Conservation (phyloP, 2,329 filamentous ascomycete species). For the Lasiodiplodia theobromae region DNA sequence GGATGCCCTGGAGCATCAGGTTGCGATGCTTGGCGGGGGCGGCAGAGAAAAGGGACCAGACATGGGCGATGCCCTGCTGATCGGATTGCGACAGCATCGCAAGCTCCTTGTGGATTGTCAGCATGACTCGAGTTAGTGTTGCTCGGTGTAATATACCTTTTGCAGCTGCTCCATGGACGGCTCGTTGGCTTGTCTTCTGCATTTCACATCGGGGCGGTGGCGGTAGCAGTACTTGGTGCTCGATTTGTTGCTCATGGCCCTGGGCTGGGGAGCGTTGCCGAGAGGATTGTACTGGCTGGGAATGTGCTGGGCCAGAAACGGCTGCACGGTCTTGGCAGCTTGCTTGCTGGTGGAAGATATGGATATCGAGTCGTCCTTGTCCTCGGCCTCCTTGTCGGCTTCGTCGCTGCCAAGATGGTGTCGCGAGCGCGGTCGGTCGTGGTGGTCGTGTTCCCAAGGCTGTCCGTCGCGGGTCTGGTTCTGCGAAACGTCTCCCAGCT, state of each 20-base stretch:
- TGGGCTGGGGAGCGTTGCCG: conserved; percentile 49
- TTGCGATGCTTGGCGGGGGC: conserved; percentile 93
- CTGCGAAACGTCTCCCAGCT: conserved; percentile 3
- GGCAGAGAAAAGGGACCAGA: conserved; percentile 97
- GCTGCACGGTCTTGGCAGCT: conserved; percentile 79
- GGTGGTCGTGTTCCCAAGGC: conserved; percentile 38
- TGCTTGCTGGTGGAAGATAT: conserved; percentile 63
- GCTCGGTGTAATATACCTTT: conserved; percentile 63
- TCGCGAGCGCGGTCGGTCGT: conserved; percentile 38
- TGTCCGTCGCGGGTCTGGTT: conserved; percentile 1
- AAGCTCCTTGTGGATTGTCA: conserved; percentile 66
- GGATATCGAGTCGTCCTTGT: conserved; percentile 46
- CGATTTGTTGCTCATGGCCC: conserved; percentile 56
- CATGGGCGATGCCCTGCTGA: conserved; percentile 94
- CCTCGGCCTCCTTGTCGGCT: conserved; percentile 35
- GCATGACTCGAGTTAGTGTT: conserved; percentile 36
- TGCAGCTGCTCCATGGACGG: conserved; percentile 96
- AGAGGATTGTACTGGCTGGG: conserved; percentile 86
- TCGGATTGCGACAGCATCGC: conserved; percentile 82
- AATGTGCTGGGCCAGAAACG: conserved; percentile 90
- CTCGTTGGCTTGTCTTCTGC: conserved; percentile 89
- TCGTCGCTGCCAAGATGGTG: conserved; percentile 37
- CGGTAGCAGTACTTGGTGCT: conserved; percentile 97
- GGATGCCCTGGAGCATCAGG: conserved; percentile 94
- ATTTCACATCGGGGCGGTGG: conserved; percentile 92